These are phyloP conservation scores for Zelonia costaricensis DNA, from an alignment of 208 protist genomes.

Conservation along the genomic window DNA sequence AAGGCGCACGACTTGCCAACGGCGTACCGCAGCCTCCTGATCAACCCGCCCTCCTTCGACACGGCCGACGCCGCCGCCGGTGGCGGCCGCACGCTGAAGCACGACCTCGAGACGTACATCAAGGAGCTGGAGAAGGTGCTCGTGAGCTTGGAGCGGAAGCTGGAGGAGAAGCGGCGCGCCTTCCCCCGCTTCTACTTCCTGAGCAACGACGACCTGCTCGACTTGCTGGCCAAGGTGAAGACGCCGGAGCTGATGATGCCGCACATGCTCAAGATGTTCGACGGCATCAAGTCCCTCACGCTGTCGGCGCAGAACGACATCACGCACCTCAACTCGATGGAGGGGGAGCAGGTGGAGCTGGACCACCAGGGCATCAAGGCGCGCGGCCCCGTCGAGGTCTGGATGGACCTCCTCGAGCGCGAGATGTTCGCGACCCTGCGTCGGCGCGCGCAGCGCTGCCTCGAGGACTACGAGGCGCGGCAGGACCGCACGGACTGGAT, in stretches of 20 bases:
- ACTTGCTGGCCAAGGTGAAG: slow-evolving; percentile 98
- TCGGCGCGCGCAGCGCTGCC: slow-evolving; percentile 80
- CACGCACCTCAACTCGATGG: slow-evolving; percentile 92
- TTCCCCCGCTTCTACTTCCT: slow-evolving; percentile 99
- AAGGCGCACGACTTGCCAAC: slow-evolving; percentile 92
- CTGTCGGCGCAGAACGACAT: slow-evolving; percentile 87
- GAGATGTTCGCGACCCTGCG: slow-evolving; percentile 94
- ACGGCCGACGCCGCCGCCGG: slow-evolving; percentile 27
- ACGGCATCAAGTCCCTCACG: slow-evolving; percentile 92
- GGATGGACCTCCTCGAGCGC: slow-evolving; percentile 95
- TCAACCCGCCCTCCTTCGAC: slow-evolving; percentile 85
- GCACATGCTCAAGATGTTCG: slow-evolving; percentile 98
- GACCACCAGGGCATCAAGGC: slow-evolving; percentile 95
- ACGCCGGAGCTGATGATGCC: slow-evolving; percentile 97
- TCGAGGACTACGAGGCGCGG: slow-evolving; percentile 87
- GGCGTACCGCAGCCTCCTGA: slow-evolving; percentile 87
- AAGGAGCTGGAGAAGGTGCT: slow-evolving; percentile 94
- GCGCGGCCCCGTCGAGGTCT: slow-evolving; percentile 94
- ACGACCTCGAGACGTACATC: slow-evolving; percentile 90
- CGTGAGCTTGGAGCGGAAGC: slow-evolving; percentile 93
- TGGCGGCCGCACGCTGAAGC: slow-evolving; percentile 67
- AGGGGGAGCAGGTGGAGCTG: slow-evolving; percentile 90
- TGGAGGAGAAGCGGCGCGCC: slow-evolving; percentile 96
- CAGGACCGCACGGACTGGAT: slow-evolving; percentile 90
- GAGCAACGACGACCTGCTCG: slow-evolving; percentile 96